Evolutionary conservation across 805 yeast species (phyloP), one percentile per base, ranked within the genome.

Genomic region (Citeromyces nyonsensis): DNA sequence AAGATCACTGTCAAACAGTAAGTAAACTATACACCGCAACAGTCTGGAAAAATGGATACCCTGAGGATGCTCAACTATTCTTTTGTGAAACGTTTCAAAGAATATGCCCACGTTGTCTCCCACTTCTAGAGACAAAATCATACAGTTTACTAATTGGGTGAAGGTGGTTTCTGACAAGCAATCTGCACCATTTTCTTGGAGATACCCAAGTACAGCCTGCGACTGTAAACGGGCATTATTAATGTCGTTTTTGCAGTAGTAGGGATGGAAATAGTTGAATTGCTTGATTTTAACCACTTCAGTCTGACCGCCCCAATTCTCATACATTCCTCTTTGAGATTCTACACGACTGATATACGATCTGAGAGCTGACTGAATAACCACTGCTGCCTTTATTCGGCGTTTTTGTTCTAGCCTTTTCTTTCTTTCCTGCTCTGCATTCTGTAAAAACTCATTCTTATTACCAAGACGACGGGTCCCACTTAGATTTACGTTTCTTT

Each of bases 351-450:
- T 5, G 64, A 32, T 34, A 54, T n/a, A 54, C 12, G 61, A 47
- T 15, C 73, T 52, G 7, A 72, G 56, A 9, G 56, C 46, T 3
- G 57, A 43, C 44, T 79, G 88, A 25, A 86, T 48, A 5, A 49
- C 33, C 1, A 41, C 35, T 1, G 72, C 73, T 1, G 82, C 68
- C 25, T 51, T 56, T 26, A 63, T 67, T 31, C 61, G 65, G 10
- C 48, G 44, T 14, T 81, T 61, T 10, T 56, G 63, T 24, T 56
- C 48, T 36, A 80, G 85, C 36, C 96, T 64, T 37, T 63, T 65
- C 36, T 61, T 63, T 26, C 96, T 61, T 38, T 81, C 84, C 26
- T 56, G 55, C 41, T 70, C 69, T 4, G 94, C 74, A 40, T 68
- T 72, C 36, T 66, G 69, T n/a, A 88, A 52, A 32, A 65, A 59